Percentiles rank a stretch among this genome's conserved stretches.
Evolutionary conservation across 2,329 filamentous ascomycete genomes (phyloP).

Genomic region (Alternaria metachromatica): DNA sequence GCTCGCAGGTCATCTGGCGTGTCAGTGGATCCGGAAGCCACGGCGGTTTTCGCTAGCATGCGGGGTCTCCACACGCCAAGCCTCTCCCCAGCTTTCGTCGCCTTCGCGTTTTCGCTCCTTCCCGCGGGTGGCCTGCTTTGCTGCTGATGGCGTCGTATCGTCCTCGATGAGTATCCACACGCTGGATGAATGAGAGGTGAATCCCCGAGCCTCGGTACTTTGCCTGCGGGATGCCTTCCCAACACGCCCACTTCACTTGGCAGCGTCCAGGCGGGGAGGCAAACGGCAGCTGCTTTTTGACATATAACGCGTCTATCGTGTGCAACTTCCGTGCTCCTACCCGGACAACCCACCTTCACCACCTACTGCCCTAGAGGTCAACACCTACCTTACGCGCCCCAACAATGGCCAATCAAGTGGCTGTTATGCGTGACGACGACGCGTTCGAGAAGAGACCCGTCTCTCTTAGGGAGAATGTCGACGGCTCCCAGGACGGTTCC

Average conservation of each 20-base stretch:
- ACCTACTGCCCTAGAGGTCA: neutral
- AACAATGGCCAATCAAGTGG: conserved; percentile 7
- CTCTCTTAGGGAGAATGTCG: conserved; percentile 33
- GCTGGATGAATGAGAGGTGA: conserved; percentile 9
- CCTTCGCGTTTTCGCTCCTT: conserved; percentile 17
- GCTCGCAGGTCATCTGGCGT: conserved; percentile 18
- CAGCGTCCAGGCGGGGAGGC: conserved; percentile 12
- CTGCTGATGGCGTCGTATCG: neutral
- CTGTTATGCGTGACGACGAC: conserved; percentile 31
- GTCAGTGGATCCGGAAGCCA: conserved; percentile 14
- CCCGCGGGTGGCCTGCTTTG: conserved; percentile 5
- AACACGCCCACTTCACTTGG: conserved; percentile 1
- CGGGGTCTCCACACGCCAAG: conserved; percentile 42
- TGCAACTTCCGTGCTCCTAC: neutral
- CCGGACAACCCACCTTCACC: conserved; percentile 5
- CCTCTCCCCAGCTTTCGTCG: conserved; percentile 24
- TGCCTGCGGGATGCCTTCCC: conserved; percentile 6
- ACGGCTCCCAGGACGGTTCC: conserved; percentile 27
- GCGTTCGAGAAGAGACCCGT: conserved; percentile 30
- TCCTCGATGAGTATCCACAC: neutral
- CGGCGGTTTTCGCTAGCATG: conserved; percentile 21
- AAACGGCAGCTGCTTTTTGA: neutral
- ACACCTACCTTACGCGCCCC: neutral
- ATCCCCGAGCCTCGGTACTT: conserved; percentile 35
- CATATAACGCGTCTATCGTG: conserved; percentile 13